Base-by-base conservation (phyloP, 176 grass and related monocot genomes). In the Rhynchospora pubera region DNA sequence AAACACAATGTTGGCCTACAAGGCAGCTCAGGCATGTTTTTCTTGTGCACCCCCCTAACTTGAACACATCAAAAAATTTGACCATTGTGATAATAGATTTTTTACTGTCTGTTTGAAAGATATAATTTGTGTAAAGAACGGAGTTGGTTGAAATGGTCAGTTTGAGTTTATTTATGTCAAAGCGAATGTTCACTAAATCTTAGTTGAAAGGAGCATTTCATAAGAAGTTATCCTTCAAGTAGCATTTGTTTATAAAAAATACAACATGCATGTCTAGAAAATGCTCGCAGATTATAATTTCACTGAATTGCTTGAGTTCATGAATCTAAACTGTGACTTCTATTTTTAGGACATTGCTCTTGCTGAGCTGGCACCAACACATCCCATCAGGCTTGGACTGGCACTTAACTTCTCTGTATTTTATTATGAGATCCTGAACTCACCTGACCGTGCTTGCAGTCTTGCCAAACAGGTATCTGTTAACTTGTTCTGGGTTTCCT, bases 361-460 rank as follows among this genome's bases (percentile, higher is more conserved):
- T 39, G 85, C 88, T 19, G 93, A 94, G 84, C 65, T 94, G 78
- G 87, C 93, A 15, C 90, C 93, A 0, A 94, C 93, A n/a, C 93
- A 94, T 73, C 93, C 93, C 75, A 94, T 94, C 48, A 89, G 93
- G 87, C 89, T 94, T 84, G 93, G 93, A 11, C 90, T 94, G n/a
- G 93, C 93, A 10, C 93, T 94, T 60, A 94, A 94, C 85, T 94
- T 94, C 82, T 94, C 93, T 6, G 93, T 94, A 44, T 94, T 94
- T 79, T 94, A 94, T 86, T 94, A 94, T 59, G 93, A 94, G 84
- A 94, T 94, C 64, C 85, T 94, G 14, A 94, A 94, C 85, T 94
- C 93, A 16, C 88, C 93, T 84, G 93, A 94, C 65, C 87, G 90
- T 55, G 93, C 93, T 32, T 94, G 93, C 84, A 86, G 84, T 83